Evolutionary conservation across 2,329 filamentous ascomycete species (phyloP), one percentile per base, ranked within the genome.

Genomic region (Coniochaeta prunicola): DNA sequence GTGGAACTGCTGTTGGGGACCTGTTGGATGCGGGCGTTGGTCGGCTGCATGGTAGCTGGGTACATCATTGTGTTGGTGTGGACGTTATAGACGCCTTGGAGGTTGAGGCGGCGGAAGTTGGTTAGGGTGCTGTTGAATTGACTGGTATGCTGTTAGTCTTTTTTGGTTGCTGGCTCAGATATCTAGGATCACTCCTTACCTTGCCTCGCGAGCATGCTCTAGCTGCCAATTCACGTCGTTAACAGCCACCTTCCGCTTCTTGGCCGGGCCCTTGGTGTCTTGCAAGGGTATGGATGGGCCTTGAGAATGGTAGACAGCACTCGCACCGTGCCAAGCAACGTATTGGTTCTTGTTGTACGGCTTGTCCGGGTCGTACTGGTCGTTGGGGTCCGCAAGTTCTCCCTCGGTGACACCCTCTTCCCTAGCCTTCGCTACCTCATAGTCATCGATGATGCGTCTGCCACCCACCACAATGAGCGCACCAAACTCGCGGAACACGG

Each of bases 291-390:
- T 85, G 24, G 88, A 86, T 1, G 91, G 90, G 1, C 82, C 84
- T 59, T 86, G 87, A 13, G 90, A 91, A 71, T 97, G 92, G 71
- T 99, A 99, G 26, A 99, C 94, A 40, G 90, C 88, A 71, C 93
- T 97, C 54, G 94, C 94, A 56, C 94, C 94, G 71, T 96, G 92
- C 94, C 94, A 99, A 30, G 94, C 94, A 30, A 99, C 94, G 69
- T 97, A 99, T 72, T 97, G 92, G 70, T 99, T 99, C 76, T 93
- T 92, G 79, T 99, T 97, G 80, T 99, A 99, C n/a, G 87, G 81
- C 70, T 96, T 89, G 40, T 88, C 90, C 9, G 83, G 82, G 28
- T 92, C 83, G 45, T 92, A 82, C 61, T 81, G 82, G 73, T 99
- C 94, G 61, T 92, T 88, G 0, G 93, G 93, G 68, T 97, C 94